phyloP scores from a whole-genome alignment of 192 early-diverging fungal species.

The Gonapodya prolifera region DNA sequence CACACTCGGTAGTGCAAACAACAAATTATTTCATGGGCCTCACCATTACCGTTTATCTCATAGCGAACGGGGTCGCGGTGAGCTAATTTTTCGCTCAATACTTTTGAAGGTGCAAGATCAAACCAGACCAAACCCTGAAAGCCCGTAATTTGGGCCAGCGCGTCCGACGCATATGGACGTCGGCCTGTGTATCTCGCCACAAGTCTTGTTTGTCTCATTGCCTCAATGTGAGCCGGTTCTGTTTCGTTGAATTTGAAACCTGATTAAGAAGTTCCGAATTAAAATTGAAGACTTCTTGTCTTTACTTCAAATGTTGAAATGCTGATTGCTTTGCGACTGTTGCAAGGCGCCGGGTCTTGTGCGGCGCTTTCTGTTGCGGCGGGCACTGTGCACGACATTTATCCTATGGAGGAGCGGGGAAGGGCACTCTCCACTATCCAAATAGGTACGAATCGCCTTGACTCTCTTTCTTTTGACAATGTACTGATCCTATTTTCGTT shows the following conservation, averaged over 20 bases:
- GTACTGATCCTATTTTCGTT: no score
- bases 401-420: constrained; percentile 30
- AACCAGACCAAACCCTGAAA: no score
- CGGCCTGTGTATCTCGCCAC: background rate
- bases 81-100: background rate
- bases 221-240: background rate
- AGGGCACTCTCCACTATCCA: constrained; percentile 20
- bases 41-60: background rate
- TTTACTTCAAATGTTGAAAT: background rate
- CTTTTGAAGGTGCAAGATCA: background rate
- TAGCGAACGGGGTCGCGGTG: background rate
- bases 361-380: constrained; percentile 18
- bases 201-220: background rate
- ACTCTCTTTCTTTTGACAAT: no score
- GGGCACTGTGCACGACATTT: constrained; percentile 37
- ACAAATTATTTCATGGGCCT: background rate
- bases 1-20: no score
- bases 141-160: background rate
- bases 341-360: background rate
- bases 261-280: no score
- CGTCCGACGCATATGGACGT: background rate
- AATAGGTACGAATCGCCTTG: no score
- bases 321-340: background rate
- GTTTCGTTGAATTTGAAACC: no score
- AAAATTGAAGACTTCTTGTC: background rate